Evolutionary conservation across 2,329 filamentous ascomycete genomes (phyloP), one percentile per base, ranked within the genome.

Genomic region (Aspergillus quadricinctus): DNA sequence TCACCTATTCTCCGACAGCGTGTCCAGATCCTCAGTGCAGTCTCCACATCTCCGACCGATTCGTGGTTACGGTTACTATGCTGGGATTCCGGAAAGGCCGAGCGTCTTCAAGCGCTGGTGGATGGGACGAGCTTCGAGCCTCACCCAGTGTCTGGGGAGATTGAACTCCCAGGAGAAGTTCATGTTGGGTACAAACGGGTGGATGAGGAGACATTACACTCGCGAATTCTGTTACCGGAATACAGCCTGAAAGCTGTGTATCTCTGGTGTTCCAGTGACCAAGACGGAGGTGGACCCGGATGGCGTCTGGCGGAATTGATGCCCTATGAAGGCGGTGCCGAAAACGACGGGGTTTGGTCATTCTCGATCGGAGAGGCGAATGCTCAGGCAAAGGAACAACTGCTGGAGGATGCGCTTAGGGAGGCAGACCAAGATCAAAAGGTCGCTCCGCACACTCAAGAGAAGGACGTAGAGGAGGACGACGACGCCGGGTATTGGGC

Each of bases 401-500:
- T 75, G 14, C 61, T 74, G 40, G 63, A 70, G 25, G 73, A 77
- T 56, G 72, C 71, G 8, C 48, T 76, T 51, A 65, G 65, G 51
- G 67, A 69, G 25, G 66, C 67, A 21, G 69, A 67, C 52, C 57
- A 55, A 50, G 53, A 63, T 55, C 54, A 61, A 41, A 60, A 64
- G 37, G 21, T 58, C 9, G 55, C 61, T 31, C 56, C 61, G 7
- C 57, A 61, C 8, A 53, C 53, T n/a, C 50, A 65, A 25, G 54
- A 64, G 37, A 61, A 70, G 50, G 63, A 67, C 6, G 68, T 75
- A n/a, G 78, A 81, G 3, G 78, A 81, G 1, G 80, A 83, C 21
- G 82, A 86, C 55, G 84, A 86, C 52, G 83, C 83, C 59, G 80
- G 81, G 60, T 88, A 88, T 69, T 88, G 85, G 85, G 83, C 81